Evolutionary conservation across 176 grass and related monocot species (phyloP), one percentile per base, ranked within the genome.

Genomic region (Avena atlantica): DNA sequence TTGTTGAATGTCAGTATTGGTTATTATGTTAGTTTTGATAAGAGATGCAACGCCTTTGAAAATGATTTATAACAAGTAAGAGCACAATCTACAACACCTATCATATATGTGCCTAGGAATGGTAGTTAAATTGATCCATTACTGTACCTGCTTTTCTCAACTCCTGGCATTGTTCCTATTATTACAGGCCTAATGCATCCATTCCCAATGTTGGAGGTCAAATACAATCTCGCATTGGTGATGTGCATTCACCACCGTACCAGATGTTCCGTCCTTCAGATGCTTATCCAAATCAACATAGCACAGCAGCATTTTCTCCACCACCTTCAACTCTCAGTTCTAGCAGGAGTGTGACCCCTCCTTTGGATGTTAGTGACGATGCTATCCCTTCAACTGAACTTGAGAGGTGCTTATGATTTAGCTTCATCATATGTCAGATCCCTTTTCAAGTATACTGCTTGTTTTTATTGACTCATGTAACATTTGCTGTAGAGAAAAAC

Each of bases 401-500:
- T 87, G 86, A 92, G 47, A 90, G 93, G 90, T 92, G 81, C 21
- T 75, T 84, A 12, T 81, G 71, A 47, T 62, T 81, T 57, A 68
- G 9, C 45, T 68, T 78, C 76, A 68, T 5, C 53, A 78, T 82
- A 75, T 70, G 36, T 58, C 24, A 83, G 19, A 76, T 59, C n/a
- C 34, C 19, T 53, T 60, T 75, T 2, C 23, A 85, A 66, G 37
- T 44, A 68, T 59, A 27, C 4, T 90, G 13, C 36, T 15, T 76
- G 40, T 65, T 79, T 37, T 48, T 84, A 62, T 80, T 89, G 63
- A 84, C 34, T 86, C 24, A 87, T 86, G 59, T 62, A 76, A 78
- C 20, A 42, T 89, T 81, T 86, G 11, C 25, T 81, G 78, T 66
- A 98, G 96, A 83, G 96, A 98, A 92, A 81, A 88, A 52, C 86